These are phyloP conservation scores for Fraxinus baroniana DNA, from an alignment of 305 asterid genomes.

Conservation along the genomic window DNA sequence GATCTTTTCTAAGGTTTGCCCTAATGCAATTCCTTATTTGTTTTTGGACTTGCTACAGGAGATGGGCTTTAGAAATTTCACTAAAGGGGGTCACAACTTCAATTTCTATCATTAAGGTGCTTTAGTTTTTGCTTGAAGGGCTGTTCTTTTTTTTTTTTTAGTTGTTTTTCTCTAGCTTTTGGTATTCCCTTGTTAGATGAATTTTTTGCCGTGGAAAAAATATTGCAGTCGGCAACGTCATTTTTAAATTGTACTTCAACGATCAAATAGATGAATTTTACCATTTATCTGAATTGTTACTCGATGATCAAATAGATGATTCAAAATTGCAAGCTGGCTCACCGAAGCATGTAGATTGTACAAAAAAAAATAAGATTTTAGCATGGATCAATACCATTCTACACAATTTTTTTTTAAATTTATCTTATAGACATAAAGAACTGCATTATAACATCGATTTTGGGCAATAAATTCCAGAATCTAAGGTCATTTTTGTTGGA, in stretches of 20 bases:
- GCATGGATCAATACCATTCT: too few relatives aligned
- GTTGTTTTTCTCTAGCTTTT: not conserved
- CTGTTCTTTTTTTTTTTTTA: too few relatives aligned
- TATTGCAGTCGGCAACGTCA: not conserved
- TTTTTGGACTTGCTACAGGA: slow-evolving; percentile 30
- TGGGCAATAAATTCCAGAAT: too few relatives aligned
- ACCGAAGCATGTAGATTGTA: too few relatives aligned
- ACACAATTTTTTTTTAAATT: too few relatives aligned
- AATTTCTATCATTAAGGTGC: not conserved
- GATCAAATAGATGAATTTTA: not conserved
- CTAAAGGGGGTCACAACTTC: slow-evolving; percentile 9
- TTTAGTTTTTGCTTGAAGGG: not conserved
- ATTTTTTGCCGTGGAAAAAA: not conserved
- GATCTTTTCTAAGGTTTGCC: too few relatives aligned
- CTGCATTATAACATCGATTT: too few relatives aligned
- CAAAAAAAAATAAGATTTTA: too few relatives aligned
- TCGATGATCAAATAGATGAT: not conserved
- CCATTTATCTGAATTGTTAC: not conserved
- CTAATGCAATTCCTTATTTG: not conserved
- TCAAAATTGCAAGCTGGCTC: too few relatives aligned
- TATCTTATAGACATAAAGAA: too few relatives aligned
- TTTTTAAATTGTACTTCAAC: not conserved
- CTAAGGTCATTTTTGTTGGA: too few relatives aligned
- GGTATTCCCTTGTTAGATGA: not conserved
- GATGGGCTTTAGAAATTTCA: slow-evolving; percentile 46